phyloP scores from a whole-genome alignment of 331 rosid species.

The Malus hybrid region DNA sequence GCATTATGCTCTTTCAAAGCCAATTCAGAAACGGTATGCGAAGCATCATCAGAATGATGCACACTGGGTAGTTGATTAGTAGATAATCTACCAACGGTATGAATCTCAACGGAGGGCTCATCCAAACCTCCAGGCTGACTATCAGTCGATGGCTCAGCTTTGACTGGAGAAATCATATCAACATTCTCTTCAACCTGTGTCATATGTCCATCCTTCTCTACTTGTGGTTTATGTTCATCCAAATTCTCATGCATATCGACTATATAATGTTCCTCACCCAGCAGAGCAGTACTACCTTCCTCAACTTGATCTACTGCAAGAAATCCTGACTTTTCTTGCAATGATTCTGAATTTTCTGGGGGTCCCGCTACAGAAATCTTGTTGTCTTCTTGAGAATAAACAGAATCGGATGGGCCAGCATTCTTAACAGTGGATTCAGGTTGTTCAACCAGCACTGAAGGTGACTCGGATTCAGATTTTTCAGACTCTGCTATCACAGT shows the following conservation, averaged over 20 bases:
- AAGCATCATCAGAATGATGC: constrained; percentile 37
- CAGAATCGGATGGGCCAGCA: constrained; percentile 32
- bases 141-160: constrained; percentile 30
- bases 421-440: constrained; percentile 35
- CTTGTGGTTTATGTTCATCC: constrained; percentile 33
- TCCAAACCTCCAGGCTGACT: constrained; percentile 27
- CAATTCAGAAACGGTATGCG: constrained; percentile 16
- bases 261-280: constrained; percentile 21
- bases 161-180: constrained; percentile 29
- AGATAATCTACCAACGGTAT: constrained; percentile 23
- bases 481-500: constrained; percentile 25
- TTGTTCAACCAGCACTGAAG: constrained; percentile 33
- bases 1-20: constrained; percentile 34
- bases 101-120: constrained; percentile 33
- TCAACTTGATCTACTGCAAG: constrained; percentile 37
- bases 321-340: constrained; percentile 25
- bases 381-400: constrained; percentile 30
- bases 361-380: constrained; percentile 34
- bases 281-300: constrained; percentile 27
- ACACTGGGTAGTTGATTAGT: constrained; percentile 24
- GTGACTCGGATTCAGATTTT: constrained; percentile 31
- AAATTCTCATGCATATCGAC: constrained; percentile 33
- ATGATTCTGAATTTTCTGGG: constrained; percentile 24
- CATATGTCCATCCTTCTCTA: constrained; percentile 31
- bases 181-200: constrained; percentile 37